Evolutionary conservation across 345 rosid species (phyloP).

Genomic region (Pugionium cornutum): DNA sequence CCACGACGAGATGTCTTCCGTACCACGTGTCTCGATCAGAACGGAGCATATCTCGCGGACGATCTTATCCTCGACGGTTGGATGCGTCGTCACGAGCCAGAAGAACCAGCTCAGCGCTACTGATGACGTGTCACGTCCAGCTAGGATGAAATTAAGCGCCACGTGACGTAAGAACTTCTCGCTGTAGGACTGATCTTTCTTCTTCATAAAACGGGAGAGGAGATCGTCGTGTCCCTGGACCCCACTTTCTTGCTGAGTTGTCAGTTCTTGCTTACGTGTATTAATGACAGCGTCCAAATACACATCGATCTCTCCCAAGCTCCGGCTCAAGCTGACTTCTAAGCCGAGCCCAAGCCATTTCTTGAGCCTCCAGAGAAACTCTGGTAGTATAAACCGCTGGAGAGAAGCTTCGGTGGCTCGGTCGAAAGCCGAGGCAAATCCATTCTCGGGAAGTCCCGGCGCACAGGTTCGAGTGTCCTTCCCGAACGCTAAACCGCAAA

Average conservation of each 20-base stretch:
- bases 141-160: slow-evolving; percentile 88
- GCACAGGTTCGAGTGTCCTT: slow-evolving; percentile 87
- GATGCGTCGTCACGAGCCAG: slow-evolving; percentile 68
- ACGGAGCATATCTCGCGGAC: slow-evolving; percentile 62
- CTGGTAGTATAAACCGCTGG: slow-evolving; percentile 84
- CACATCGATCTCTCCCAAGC: slow-evolving; percentile 62
- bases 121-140: slow-evolving; percentile 97
- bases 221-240: slow-evolving; percentile 76
- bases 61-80: slow-evolving; percentile 74
- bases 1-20: slow-evolving; percentile 56
- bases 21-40: slow-evolving; percentile 70
- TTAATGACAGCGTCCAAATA: slow-evolving; percentile 65
- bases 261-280: slow-evolving; percentile 70
- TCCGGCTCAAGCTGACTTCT: slow-evolving; percentile 82
- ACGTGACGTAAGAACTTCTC: slow-evolving; percentile 74
- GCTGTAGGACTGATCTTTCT: slow-evolving; percentile 65
- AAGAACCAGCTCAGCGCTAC: slow-evolving; percentile 96
- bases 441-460: slow-evolving; percentile 67
- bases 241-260: slow-evolving; percentile 52
- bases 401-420: slow-evolving; percentile 92
- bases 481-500: slow-evolving; percentile 93
- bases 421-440: slow-evolving; percentile 82
- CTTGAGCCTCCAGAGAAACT: slow-evolving; percentile 74
- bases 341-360: slow-evolving; percentile 83
- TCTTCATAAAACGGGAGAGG: slow-evolving; percentile 85